phyloP scores from a whole-genome alignment of 208 protist species.

The Crithidia expoeki region DNA sequence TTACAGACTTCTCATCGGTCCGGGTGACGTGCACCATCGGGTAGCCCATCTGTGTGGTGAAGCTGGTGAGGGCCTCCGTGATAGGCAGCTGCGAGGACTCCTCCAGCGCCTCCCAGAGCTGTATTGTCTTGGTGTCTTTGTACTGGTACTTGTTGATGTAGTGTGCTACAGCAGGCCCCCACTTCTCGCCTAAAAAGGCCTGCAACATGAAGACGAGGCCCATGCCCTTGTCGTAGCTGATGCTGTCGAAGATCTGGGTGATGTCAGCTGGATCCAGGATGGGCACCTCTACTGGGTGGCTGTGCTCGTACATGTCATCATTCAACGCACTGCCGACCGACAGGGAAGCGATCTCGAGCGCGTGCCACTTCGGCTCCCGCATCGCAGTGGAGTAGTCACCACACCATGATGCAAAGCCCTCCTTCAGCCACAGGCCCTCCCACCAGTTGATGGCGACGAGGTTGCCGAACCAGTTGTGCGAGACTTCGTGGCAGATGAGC shows the following conservation, averaged over 20 bases:
- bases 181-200: conserved; percentile 88
- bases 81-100: conserved; percentile 85
- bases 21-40: conserved; percentile 85
- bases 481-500: conserved; percentile 96
- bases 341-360: conserved; percentile 80
- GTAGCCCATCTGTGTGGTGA: conserved; percentile 94
- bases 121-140: conserved; percentile 91
- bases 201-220: conserved; percentile 95
- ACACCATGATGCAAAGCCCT: conserved; percentile 98
- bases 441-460: conserved; percentile 99
- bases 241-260: conserved; percentile 97
- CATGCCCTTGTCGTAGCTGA: conserved; percentile 96
- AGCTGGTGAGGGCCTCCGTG: conserved; percentile 88
- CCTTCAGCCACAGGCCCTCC: conserved; percentile 98
- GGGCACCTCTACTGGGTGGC: conserved; percentile 96
- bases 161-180: conserved; percentile 83
- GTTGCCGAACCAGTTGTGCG: conserved; percentile 98
- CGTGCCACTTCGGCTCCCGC: conserved; percentile 88
- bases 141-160: conserved; percentile 95
- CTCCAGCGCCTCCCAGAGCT: conserved; percentile 95
- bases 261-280: conserved; percentile 93
- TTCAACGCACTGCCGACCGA: conserved; percentile 73
- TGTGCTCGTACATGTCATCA: conserved; percentile 91
- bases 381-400: conserved; percentile 84
- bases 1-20: conserved; percentile 7